Evolutionary conservation across 441 rosid species (phyloP), one percentile per base, ranked within the genome.

Genomic region (Cnidoscolus chayamansa): DNA sequence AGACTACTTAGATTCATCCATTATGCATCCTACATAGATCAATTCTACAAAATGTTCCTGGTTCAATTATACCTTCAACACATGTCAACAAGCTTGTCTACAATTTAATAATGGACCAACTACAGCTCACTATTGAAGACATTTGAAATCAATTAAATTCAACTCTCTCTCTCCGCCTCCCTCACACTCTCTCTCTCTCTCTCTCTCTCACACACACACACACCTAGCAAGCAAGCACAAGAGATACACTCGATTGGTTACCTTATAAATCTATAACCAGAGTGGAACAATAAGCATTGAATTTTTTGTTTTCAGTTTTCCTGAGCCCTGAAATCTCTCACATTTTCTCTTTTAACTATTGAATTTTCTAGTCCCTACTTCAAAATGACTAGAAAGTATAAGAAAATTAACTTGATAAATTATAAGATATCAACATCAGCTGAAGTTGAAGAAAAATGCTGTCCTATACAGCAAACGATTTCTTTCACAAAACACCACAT

Each of bases 401-500:
- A 47, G 20, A 32, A 49, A 13, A 64, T 13, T 64, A 20, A 64
- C 10, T 19, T 45, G 35, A 64, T 15, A 64, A 45, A 64, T 65
- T 13, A 25, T 30, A 45, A 65, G 35, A 65, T 2, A 65, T 65
- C 20, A n/a, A 49, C 7, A 40, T 6, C 19, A 32, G 45, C 32
- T 31, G 63, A 12, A 25, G 45, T 25, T 25, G 25, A 25, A 25
- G 25, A 25, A 40, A 40, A 40, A 40, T 40, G 45, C 6, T 3
- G 45, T 4, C 45, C 15, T 25, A 10, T 16, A 35, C 45, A 13
- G 10, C 2, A 17, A 43, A 6, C 4, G 50, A 32, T 10, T 55
- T 40, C 45, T 53, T 59, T 63, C 58, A 56, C 32, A 19, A 58
- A 25, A 59, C n/a, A 74, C 50, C 35, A 20, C 53, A 59, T 30